phyloP scores from a whole-genome alignment of 768 basidiomycete genomes.

The Lentinus tigrinus region DNA sequence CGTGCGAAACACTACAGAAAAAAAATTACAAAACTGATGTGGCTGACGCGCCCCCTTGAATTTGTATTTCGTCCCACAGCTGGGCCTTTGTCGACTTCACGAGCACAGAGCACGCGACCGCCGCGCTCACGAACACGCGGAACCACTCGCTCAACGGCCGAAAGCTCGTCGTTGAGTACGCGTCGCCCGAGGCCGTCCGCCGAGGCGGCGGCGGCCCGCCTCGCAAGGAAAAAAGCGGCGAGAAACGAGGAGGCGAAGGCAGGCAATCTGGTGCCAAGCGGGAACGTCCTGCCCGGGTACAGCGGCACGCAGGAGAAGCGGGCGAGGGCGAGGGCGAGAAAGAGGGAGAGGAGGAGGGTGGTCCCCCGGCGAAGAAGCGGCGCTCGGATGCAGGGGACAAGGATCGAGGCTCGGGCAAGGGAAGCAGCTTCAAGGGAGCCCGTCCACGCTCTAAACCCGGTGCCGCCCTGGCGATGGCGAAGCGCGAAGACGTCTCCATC shows the following conservation, averaged over 20 bases:
- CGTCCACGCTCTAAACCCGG: conserved; percentile 67
- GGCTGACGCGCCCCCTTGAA: background rate
- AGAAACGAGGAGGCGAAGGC: background rate
- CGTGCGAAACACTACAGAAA: too few relatives aligned
- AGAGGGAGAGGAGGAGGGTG: conserved; percentile 17
- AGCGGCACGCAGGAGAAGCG: background rate
- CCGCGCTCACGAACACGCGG: conserved; percentile 75
- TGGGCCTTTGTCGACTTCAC: conserved; percentile 95
- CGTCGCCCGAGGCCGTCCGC: conserved; percentile 84
- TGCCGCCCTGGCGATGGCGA: conserved; percentile 75
- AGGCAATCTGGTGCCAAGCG: background rate
- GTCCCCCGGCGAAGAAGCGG: conserved; percentile 23
- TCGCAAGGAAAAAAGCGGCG: conserved; percentile 4
- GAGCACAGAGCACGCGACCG: conserved; percentile 73
- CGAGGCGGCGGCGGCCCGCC: conserved; percentile 54
- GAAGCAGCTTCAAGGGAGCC: conserved; percentile 5
- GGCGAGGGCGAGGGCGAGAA: conserved; percentile 5
- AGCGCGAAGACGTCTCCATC: conserved; percentile 75
- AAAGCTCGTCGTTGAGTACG: conserved; percentile 84
- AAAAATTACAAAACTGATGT: background rate
- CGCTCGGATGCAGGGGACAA: background rate
- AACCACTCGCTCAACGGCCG: conserved; percentile 86
- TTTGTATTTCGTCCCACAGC: conserved; percentile 38
- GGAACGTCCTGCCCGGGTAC: background rate
- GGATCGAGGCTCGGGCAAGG: background rate